Percentiles rank a stretch among this genome's conserved stretches.
phyloP scores from a whole-genome alignment of 2,329 filamentous ascomycete species.

The Sodiomyces alkalinus region DNA sequence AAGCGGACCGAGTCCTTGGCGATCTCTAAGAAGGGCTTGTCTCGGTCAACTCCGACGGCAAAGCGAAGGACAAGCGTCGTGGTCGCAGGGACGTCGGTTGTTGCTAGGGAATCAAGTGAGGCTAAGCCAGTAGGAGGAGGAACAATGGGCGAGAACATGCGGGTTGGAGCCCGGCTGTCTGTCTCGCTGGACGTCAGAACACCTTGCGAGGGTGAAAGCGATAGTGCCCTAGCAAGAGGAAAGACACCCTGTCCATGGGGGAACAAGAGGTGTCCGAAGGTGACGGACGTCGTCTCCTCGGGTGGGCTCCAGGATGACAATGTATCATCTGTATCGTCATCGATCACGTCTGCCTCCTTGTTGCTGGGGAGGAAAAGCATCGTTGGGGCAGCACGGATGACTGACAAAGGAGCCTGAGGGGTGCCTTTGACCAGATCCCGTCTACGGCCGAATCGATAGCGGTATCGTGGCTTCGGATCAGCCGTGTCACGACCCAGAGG shows the following conservation, averaged over 20 bases:
- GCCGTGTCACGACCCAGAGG: background rate
- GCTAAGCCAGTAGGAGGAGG: conserved; percentile 32
- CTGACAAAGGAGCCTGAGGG: too few species aligned
- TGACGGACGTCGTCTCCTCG: conserved; percentile 14
- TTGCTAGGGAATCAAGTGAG: conserved; percentile 10
- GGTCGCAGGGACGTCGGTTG: conserved; percentile 6
- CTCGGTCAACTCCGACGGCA: conserved; percentile 15
- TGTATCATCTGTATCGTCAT: background rate
- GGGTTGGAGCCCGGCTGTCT: conserved; percentile 6
- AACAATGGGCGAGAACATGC: conserved; percentile 27
- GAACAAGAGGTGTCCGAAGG: conserved; percentile 38
- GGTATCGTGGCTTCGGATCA: too few species aligned
- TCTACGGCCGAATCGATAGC: background rate
- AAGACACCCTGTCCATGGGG: conserved; percentile 6
- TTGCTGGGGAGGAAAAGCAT: background rate
- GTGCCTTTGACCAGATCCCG: background rate
- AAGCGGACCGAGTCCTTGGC: background rate
- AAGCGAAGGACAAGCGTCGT: conserved; percentile 31
- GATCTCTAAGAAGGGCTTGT: background rate
- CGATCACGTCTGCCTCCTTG: too few species aligned
- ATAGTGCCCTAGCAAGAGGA: background rate
- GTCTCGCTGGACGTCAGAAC: background rate
- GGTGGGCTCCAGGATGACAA: background rate
- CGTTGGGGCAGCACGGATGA: background rate
- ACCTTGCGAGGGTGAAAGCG: too few species aligned